A percentile compares a stretch with the other conserved stretches of the same genome.
phyloP scores from a whole-genome alignment of 1,284 basidiomycete genomes.

The Peniophora sp. region DNA sequence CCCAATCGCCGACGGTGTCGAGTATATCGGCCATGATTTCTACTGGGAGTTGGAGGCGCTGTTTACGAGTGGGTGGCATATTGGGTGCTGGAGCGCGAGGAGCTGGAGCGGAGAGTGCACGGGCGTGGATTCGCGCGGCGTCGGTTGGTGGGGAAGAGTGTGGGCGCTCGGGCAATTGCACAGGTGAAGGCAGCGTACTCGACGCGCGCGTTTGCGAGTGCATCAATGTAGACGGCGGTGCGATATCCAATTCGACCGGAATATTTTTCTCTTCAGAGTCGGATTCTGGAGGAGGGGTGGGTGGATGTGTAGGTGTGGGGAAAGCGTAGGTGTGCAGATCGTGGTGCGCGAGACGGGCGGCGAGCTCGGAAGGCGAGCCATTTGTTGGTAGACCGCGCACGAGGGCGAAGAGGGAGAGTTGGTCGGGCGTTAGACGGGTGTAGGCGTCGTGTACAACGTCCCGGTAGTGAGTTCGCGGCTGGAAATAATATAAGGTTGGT shows the following conservation, averaged over 20 bases:
- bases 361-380: conserved; percentile 55
- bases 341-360: conserved; percentile 58
- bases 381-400: conserved; percentile 55
- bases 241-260: not conserved
- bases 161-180: no score
- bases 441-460: conserved; percentile 60
- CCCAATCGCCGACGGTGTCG: conserved; percentile 74
- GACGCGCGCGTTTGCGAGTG: not conserved
- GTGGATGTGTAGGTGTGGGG: conserved; percentile 20
- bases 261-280: not conserved
- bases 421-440: conserved; percentile 51
- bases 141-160: not conserved
- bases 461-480: not conserved
- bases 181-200: no score
- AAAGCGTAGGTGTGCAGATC: conserved; percentile 67
- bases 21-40: conserved; percentile 73
- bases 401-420: conserved; percentile 67
- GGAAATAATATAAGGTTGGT: no score
- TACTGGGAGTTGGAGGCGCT: conserved; percentile 68
- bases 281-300: not conserved
- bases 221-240: not conserved
- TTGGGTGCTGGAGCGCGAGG: conserved; percentile 16
- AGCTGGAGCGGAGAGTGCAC: conserved; percentile 6
- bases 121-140: not conserved
- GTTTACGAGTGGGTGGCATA: conserved; percentile 26